Evolutionary conservation across 495 filamentous ascomycete genomes (phyloP).

Genomic region (Cladorrhinum samala): DNA sequence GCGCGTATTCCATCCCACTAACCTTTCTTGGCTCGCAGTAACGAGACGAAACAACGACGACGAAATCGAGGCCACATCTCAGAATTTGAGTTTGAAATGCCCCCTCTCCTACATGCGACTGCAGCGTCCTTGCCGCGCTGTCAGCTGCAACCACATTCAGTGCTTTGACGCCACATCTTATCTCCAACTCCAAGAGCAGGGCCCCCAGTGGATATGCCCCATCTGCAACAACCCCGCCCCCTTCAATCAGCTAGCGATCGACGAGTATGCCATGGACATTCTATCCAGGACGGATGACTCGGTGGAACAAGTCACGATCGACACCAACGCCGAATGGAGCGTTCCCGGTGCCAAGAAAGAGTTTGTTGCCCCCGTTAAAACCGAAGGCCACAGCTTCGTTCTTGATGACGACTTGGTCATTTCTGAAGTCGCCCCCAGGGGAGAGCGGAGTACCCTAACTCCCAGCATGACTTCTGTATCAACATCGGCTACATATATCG

Average conservation of each 20-base stretch:
- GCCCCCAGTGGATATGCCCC: slow-evolving; percentile 89
- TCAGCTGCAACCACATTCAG: slow-evolving; percentile 79
- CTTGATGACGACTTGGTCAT: slow-evolving; percentile 69
- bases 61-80: slow-evolving; percentile 82
- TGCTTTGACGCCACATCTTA: slow-evolving; percentile 96
- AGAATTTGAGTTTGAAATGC: slow-evolving; percentile 84
- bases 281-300: slow-evolving; percentile 60
- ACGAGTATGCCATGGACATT: slow-evolving; percentile 92
- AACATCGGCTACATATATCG: slow-evolving; percentile 15
- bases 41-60: slow-evolving; percentile 73
- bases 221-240: slow-evolving; percentile 79
- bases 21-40: slow-evolving; percentile 62
- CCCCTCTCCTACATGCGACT: slow-evolving; percentile 83
- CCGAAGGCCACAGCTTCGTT: slow-evolving; percentile 24
- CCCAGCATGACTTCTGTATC: slow-evolving; percentile 5
- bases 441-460: slow-evolving; percentile 12
- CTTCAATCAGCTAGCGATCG: slow-evolving; percentile 76
- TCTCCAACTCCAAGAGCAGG: slow-evolving; percentile 89
- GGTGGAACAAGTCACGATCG: slow-evolving; percentile 80
- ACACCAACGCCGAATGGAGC: slow-evolving; percentile 81
- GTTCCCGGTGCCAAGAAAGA: slow-evolving; percentile 31
- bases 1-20: too few relatives aligned
- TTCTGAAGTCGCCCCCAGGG: slow-evolving; percentile 38
- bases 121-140: slow-evolving; percentile 69
- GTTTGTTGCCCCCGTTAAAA: slow-evolving; percentile 1